A percentile compares a stretch with the other conserved stretches of the same genome.
Conservation (phyloP, 768 basidiomycete genomes). For the Termitomyces eurrhizus region DNA sequence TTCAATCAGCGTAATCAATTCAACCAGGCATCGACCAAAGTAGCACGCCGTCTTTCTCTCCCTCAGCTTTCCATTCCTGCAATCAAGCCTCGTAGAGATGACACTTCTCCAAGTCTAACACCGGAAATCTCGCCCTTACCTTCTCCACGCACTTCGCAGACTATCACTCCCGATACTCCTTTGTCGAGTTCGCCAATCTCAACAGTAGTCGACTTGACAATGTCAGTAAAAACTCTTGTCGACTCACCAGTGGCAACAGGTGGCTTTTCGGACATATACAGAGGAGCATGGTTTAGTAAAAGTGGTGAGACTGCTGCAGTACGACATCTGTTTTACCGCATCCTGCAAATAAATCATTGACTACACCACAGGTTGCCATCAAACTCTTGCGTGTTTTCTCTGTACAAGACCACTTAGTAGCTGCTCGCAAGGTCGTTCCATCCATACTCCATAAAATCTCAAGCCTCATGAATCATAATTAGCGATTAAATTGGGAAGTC, state of each 20-base stretch:
- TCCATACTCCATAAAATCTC: background rate
- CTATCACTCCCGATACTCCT: constrained; percentile 24
- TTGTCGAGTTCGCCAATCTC: constrained; percentile 26
- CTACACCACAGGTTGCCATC: constrained; percentile 37
- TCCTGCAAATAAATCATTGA: background rate
- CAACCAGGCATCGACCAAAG: no score
- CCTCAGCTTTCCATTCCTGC: constrained; percentile 1
- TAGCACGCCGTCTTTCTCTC: no score
- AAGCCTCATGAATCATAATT: background rate
- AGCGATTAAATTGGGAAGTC: constrained; percentile 44
- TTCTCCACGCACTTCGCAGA: background rate
- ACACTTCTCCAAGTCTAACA: background rate
- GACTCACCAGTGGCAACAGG: constrained; percentile 38
- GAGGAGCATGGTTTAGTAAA: constrained; percentile 30
- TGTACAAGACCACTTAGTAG: constrained; percentile 28
- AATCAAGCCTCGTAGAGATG: background rate
- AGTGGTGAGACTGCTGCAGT: constrained; percentile 12
- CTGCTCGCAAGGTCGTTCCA: constrained; percentile 28
- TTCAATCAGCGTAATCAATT: constrained; percentile 9
- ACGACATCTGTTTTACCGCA: background rate
- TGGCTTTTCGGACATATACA: constrained; percentile 46
- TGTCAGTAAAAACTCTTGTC: constrained; percentile 20
- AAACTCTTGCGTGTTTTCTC: constrained; percentile 39
- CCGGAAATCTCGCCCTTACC: background rate
- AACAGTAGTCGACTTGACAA: constrained; percentile 31